A percentile compares a stretch with the other conserved stretches of the same genome.
phyloP scores from a whole-genome alignment of 495 filamentous ascomycete genomes.

The Daldinia caldariorum region DNA sequence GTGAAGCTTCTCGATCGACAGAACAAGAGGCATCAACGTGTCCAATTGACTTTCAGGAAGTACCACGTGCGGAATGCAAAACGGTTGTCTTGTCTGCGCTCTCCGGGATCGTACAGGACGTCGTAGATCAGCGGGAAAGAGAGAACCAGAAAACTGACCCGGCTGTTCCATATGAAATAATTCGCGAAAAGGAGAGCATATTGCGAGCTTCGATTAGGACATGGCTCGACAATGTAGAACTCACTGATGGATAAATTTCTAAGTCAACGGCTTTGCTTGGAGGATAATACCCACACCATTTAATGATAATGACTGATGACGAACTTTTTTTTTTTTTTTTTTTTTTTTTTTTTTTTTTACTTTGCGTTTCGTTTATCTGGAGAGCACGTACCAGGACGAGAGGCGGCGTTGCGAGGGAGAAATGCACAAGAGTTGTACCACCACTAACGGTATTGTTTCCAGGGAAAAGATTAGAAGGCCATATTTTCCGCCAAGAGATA shows the following conservation, averaged over 20 bases:
- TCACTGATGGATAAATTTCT: slow-evolving; percentile 36
- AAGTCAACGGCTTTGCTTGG: not conserved
- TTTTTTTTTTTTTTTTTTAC: slow-evolving; percentile 23
- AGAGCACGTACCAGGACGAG: slow-evolving; percentile 19
- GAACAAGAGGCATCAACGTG: slow-evolving; percentile 25
- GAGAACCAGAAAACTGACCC: slow-evolving; percentile 34
- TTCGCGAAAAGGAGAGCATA: slow-evolving; percentile 50
- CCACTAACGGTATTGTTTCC: slow-evolving; percentile 20
- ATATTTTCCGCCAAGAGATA: slow-evolving; percentile 40
- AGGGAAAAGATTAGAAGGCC: slow-evolving; percentile 34
- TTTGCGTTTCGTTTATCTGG: slow-evolving; percentile 14
- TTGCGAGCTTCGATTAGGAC: slow-evolving; percentile 54
- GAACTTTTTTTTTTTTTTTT: slow-evolving; percentile 31
- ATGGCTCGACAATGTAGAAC: slow-evolving; percentile 58
- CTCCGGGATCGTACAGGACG: slow-evolving; percentile 59
- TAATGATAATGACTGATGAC: slow-evolving; percentile 34
- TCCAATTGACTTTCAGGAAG: slow-evolving; percentile 48
- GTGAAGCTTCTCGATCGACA: slow-evolving; percentile 44
- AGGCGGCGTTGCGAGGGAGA: slow-evolving; percentile 26
- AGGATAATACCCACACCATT: not conserved
- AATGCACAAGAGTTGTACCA: slow-evolving; percentile 32
- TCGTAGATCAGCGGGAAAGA: slow-evolving; percentile 50
- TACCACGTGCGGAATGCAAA: slow-evolving; percentile 60
- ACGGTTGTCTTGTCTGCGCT: slow-evolving; percentile 58
- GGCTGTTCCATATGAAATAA: slow-evolving; percentile 27